These are phyloP conservation scores for Actinomortierella wolfii DNA, from an alignment of 371 early-diverging fungal species.

Conservation along the genomic window DNA sequence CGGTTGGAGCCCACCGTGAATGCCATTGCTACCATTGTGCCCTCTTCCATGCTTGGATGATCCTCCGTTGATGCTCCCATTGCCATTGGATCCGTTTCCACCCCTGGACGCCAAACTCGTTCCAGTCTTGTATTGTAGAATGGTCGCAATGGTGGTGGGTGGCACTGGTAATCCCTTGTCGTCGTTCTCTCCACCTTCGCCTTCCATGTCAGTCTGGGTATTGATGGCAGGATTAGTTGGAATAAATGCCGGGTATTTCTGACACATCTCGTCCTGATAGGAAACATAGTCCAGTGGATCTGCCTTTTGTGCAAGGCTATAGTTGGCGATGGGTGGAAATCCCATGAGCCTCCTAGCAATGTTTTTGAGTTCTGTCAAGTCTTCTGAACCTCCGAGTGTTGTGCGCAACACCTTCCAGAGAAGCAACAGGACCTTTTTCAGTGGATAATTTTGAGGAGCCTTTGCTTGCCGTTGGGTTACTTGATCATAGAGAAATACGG, in stretches of 20 bases:
- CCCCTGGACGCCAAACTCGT: too few relatives aligned
- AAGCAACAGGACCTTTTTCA: conserved; percentile 77
- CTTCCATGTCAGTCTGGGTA: too few relatives aligned
- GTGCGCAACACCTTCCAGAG: conserved; percentile 70
- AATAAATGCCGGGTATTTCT: conserved; percentile 67
- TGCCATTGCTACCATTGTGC: conserved; percentile 3
- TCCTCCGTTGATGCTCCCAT: conserved; percentile 20
- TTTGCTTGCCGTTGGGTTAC: conserved; percentile 72
- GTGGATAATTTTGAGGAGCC: conserved; percentile 75
- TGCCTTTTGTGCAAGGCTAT: conserved; percentile 54
- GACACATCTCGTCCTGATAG: conserved; percentile 59
- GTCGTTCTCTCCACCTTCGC: too few relatives aligned
- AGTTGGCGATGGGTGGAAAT: conserved; percentile 46
- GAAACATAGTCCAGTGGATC: conserved; percentile 68
- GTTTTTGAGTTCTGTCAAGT: conserved; percentile 52
- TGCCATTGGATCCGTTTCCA: conserved; percentile 15
- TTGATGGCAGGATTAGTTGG: too few relatives aligned
- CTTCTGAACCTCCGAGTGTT: conserved; percentile 63
- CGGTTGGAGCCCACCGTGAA: conserved; percentile 25
- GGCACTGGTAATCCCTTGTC: too few relatives aligned
- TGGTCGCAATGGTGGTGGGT: too few relatives aligned
- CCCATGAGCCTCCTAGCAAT: conserved; percentile 50
- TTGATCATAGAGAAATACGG: conserved; percentile 67
- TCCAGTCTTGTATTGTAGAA: too few relatives aligned
- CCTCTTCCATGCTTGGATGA: conserved; percentile 7